These are phyloP conservation scores for Euphorbia pulcherrima DNA, from an alignment of 345 rosid genomes.

Conservation along the genomic window DNA sequence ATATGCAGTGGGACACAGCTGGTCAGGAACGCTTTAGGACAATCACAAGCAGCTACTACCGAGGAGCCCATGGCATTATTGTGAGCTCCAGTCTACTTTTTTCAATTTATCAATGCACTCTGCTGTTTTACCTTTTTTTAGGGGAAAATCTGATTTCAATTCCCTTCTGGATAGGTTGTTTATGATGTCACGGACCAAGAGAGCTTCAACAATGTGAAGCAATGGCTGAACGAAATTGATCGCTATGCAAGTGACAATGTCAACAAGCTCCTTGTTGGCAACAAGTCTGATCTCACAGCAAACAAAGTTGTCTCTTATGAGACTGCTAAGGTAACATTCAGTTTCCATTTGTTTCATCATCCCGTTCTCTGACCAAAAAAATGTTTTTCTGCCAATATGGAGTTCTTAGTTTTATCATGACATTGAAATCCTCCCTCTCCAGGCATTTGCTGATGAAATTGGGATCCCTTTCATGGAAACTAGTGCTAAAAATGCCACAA, in stretches of 20 bases:
- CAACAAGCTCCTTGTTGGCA: constrained; percentile 72
- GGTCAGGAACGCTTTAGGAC: constrained; percentile 39
- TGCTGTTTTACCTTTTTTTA: not conserved
- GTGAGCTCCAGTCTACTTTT: constrained; percentile 11
- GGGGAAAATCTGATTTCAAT: not conserved
- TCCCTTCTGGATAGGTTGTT: constrained; percentile 46
- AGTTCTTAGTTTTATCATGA: not conserved
- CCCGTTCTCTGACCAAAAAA: not conserved
- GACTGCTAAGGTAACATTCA: constrained; percentile 55
- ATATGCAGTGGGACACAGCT: constrained; percentile 36
- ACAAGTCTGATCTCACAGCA: constrained; percentile 71
- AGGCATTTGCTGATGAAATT: constrained; percentile 79
- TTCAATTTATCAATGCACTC: not conserved
- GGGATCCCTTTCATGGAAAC: constrained; percentile 80
- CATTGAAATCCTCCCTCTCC: not conserved
- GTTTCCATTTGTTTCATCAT: not conserved
- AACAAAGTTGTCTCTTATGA: constrained; percentile 66
- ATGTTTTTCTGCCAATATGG: not conserved
- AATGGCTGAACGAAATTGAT: constrained; percentile 74
- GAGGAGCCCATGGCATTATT: constrained; percentile 37
- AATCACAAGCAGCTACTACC: constrained; percentile 36
- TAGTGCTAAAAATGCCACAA: constrained; percentile 70
- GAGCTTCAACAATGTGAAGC: constrained; percentile 77
- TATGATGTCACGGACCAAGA: constrained; percentile 78
- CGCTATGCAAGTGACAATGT: constrained; percentile 77